These are phyloP conservation scores for Emericellopsis atlantica DNA, from an alignment of 2,329 filamentous ascomycete genomes.

Conservation along the genomic window DNA sequence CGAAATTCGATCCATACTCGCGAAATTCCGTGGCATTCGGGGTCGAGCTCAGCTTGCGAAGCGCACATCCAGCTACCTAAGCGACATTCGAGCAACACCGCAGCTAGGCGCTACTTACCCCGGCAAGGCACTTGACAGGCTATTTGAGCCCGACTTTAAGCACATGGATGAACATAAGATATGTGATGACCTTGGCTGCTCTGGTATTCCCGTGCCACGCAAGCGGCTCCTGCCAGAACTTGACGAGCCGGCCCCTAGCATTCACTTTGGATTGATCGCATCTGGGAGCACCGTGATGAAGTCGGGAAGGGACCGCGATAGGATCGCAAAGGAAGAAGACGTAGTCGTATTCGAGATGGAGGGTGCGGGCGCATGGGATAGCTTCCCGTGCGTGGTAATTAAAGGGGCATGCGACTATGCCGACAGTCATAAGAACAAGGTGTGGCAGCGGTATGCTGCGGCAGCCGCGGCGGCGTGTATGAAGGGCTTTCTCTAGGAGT, in stretches of 20 bases:
- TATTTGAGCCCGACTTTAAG: constrained; percentile 7
- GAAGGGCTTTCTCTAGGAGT: not conserved
- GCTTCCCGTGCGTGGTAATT: constrained; percentile 15
- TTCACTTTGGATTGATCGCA: constrained; percentile 22
- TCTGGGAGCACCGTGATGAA: constrained; percentile 25
- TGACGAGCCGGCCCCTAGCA: constrained; percentile 3
- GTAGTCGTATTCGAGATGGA: constrained; percentile 17
- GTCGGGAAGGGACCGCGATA: constrained; percentile 18
- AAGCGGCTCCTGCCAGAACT: constrained; percentile 8
- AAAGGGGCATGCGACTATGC: constrained; percentile 4
- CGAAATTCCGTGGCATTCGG: constrained; percentile 10
- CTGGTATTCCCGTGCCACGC: constrained; percentile 7
- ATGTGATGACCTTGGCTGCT: constrained; percentile 1
- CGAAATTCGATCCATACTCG: constrained; percentile 9
- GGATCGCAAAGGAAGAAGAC: constrained; percentile 8
- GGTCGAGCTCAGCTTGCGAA: too few relatives aligned
- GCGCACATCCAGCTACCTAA: not conserved
- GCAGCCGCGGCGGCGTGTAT: constrained; percentile 1
- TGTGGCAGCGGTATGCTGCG: constrained; percentile 2
- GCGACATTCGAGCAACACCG: not conserved
- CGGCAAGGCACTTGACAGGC: constrained; percentile 5
- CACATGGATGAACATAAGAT: constrained; percentile 2
- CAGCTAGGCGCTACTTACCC: constrained; percentile 4
- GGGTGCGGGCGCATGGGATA: constrained; percentile 12
- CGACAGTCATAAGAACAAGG: constrained; percentile 4